Conservation (phyloP, 495 filamentous ascomycete genomes). For the Parachaetomium inaequale region DNA sequence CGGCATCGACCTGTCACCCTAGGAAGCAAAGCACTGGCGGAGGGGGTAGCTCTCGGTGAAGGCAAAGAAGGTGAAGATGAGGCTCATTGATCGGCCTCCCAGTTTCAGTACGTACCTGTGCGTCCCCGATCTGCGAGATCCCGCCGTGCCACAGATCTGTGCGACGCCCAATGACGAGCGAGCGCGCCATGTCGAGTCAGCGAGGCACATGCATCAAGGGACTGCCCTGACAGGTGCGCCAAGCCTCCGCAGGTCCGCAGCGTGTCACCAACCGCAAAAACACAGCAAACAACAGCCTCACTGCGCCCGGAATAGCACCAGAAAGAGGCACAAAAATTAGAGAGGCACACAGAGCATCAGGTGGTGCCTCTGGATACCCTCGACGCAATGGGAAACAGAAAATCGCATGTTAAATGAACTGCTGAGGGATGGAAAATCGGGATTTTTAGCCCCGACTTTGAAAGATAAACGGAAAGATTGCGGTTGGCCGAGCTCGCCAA, state of each 20-base stretch:
- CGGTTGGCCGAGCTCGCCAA: constrained; percentile 8
- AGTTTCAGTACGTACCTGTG: background rate
- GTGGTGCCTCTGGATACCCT: no score
- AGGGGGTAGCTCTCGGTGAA: background rate
- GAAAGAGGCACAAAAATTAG: background rate
- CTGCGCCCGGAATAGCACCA: background rate
- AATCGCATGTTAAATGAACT: background rate
- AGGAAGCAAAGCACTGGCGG: background rate
- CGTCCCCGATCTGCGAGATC: constrained; percentile 11
- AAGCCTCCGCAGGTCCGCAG: background rate
- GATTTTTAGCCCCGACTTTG: background rate
- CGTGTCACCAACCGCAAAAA: background rate
- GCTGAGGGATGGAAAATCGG: background rate
- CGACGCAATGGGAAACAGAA: background rate
- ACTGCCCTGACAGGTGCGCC: constrained; percentile 13
- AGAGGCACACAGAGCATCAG: no score
- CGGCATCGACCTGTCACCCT: no score
- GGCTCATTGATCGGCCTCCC: background rate
- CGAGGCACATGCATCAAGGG: constrained; percentile 31
- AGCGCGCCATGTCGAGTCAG: constrained; percentile 25
- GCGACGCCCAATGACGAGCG: constrained; percentile 19
- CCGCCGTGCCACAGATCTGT: constrained; percentile 7
- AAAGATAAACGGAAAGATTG: background rate
- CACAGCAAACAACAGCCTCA: background rate
- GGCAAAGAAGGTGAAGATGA: background rate